Evolutionary conservation across 2,329 filamentous ascomycete genomes (phyloP).

Genomic region (Stagonosporopsis tanaceti): DNA sequence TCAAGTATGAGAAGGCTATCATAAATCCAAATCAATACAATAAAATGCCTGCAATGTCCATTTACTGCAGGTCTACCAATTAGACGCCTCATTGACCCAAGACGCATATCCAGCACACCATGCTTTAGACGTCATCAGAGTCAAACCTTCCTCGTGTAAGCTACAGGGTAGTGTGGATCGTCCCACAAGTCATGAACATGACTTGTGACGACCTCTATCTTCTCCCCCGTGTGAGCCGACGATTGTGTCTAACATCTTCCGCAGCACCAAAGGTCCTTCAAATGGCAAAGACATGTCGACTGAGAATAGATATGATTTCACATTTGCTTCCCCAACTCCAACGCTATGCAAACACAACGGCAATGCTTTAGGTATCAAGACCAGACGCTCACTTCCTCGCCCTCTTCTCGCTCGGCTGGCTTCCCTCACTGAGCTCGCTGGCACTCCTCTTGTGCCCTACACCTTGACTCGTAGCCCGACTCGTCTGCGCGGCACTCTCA

Average conservation of each 20-base stretch:
- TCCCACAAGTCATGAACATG: too few species aligned
- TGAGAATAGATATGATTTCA: background rate
- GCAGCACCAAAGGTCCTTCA: background rate
- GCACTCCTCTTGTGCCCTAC: constrained; percentile 77
- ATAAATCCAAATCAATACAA: background rate
- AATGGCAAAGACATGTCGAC: too few species aligned
- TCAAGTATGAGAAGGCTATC: constrained; percentile 19
- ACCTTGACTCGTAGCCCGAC: constrained; percentile 37
- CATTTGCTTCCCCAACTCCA: background rate
- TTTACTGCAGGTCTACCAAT: too few species aligned
- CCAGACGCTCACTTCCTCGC: constrained; percentile 35
- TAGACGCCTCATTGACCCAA: too few species aligned
- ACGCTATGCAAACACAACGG: constrained; percentile 6
- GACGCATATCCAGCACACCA: too few species aligned
- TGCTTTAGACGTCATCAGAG: too few species aligned
- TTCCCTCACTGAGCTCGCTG: constrained; percentile 73
- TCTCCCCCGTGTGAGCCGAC: too few species aligned
- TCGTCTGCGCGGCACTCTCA: constrained; percentile 40
- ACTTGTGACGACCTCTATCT: too few species aligned
- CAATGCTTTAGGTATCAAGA: background rate
- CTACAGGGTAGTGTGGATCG: too few species aligned
- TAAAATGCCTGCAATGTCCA: too few species aligned
- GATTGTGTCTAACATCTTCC: background rate
- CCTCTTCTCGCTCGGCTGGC: constrained; percentile 44
- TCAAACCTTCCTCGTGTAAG: too few species aligned